phyloP scores from a whole-genome alignment of 306 rosid genomes.

The Cucumis hystrix region DNA sequence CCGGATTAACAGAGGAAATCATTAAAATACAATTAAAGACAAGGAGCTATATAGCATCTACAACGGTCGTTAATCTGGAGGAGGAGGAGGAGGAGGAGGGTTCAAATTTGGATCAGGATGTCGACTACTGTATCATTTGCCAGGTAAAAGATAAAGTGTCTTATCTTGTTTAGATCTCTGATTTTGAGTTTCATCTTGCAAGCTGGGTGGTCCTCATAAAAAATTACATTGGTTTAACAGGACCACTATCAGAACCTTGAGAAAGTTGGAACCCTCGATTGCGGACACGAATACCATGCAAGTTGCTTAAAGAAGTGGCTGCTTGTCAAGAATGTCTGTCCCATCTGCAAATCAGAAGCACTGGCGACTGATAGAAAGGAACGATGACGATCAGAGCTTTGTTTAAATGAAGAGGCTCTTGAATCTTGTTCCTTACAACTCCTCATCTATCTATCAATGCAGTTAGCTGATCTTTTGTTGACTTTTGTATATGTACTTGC shows the following conservation, averaged over 20 bases:
- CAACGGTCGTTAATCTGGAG: constrained; percentile 27
- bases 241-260: constrained; percentile 63
- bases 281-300: constrained; percentile 87
- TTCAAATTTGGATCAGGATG: constrained; percentile 39
- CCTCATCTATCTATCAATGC: constrained; percentile 5
- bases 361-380: constrained; percentile 5
- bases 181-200: background rate
- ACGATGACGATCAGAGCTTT: background rate
- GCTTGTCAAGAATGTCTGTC: constrained; percentile 76
- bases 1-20: constrained; percentile 67
- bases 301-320: constrained; percentile 78
- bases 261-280: constrained; percentile 55
- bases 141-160: constrained; percentile 61
- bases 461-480: constrained; percentile 6
- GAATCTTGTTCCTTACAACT: background rate
- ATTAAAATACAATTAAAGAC: constrained; percentile 41
- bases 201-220: background rate
- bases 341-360: constrained; percentile 95
- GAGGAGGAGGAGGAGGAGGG: constrained; percentile 23
- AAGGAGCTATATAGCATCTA: constrained; percentile 18
- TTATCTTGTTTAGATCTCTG: background rate
- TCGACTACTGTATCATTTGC: constrained; percentile 71
- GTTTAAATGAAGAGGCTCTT: background rate
- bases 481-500: constrained; percentile 15
- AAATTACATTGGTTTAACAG: constrained; percentile 19